Base-by-base conservation (phyloP, 164 flowering plant species). In the Tetrastigma voinierianum region DNA sequence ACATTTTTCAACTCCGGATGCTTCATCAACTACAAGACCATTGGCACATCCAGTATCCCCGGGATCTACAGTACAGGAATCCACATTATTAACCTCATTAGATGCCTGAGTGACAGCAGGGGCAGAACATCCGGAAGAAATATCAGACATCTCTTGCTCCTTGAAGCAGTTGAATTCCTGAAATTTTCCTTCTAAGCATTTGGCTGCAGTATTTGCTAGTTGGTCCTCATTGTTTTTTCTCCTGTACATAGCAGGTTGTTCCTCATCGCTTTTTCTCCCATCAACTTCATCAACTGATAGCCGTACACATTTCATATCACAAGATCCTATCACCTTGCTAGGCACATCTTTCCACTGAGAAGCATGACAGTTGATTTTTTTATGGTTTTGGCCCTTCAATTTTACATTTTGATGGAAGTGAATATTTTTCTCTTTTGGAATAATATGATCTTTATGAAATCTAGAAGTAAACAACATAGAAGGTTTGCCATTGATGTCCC, bases 321-420 rank as follows among this genome's bases (percentile, higher is more conserved):
- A 58, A 51, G 15, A 67, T 46, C 32, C 68, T 12, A 43, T 68
- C 23, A 47, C 65, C 69, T 76, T 82, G 57, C 66, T 76, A 55
- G 90, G 87, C 20, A 86, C 86, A 79, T 87, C 87, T 72, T 70
- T 76, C 92, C 92, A 87, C 53, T 80, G 86, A 68, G 75, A 72
- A 67, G 68, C 44, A 70, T 65, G 64, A 67, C n/a, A n/a, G n/a
- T n/a, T n/a, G n/a, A n/a, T n/a, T 11, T 63, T 77, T 54, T 46
- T 67, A 15, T 46, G 65, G 16, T 19, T 25, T 56, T 75, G 73
- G 14, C 52, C 67, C 12, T 64, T 67, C 43, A 59, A 10, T 24
- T 68, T 74, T 64, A 56, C 72, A n/a, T n/a, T 46, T 52, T 57
- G 61, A 64, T 64, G 76, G 19, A 71, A 12, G 25, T 68, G 46